Percentiles rank a stretch among this genome's conserved stretches.
Evolutionary conservation across 208 protist genomes (phyloP).

Genomic region (Tritrichomonas foetus): DNA sequence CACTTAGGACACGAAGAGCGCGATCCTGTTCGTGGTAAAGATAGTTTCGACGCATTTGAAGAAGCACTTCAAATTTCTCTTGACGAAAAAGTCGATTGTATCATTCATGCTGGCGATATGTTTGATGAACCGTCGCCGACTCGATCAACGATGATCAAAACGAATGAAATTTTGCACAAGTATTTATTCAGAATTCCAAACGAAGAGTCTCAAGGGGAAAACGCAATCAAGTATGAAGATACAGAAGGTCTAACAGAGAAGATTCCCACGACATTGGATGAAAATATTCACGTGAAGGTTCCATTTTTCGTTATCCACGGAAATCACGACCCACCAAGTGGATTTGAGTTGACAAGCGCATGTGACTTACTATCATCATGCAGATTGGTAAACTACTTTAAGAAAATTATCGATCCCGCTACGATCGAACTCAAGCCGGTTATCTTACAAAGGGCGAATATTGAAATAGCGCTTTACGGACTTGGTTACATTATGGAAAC

Average conservation of each 20-base stretch:
- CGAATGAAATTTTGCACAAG: background rate
- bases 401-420: background rate
- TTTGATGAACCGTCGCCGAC: background rate
- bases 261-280: background rate
- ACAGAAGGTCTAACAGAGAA: background rate
- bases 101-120: background rate
- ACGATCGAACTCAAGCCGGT: background rate
- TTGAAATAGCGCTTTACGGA: background rate
- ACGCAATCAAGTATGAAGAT: background rate
- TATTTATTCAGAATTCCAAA: background rate
- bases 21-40: background rate
- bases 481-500: background rate
- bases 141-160: background rate
- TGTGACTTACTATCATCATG: background rate
- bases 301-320: background rate
- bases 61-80: background rate
- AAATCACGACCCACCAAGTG: slow-evolving; percentile 23
- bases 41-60: slow-evolving; percentile 8
- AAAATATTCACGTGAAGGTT: background rate
- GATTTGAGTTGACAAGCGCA: background rate
- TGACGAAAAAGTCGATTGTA: background rate
- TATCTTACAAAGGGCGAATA: background rate
- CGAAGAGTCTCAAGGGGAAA: background rate
- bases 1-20: background rate
- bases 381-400: background rate